Percentiles rank a stretch among this genome's conserved stretches.
phyloP scores from a whole-genome alignment of 176 grass and related monocot species.

The Oryza glaberrima region DNA sequence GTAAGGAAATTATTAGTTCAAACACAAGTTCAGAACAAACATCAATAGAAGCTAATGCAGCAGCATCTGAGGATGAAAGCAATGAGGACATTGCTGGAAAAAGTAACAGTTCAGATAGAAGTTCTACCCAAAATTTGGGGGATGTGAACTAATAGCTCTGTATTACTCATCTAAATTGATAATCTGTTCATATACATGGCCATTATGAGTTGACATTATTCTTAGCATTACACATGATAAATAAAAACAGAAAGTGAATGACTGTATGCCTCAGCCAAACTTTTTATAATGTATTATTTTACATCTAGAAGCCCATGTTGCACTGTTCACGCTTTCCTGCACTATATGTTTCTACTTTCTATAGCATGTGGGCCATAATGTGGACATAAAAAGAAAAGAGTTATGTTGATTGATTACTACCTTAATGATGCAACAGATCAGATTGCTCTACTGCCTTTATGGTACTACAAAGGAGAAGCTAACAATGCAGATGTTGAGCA shows the following conservation, averaged over 20 bases:
- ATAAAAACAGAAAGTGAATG: not conserved
- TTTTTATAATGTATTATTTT: constrained; percentile 13
- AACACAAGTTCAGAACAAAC: constrained; percentile 20
- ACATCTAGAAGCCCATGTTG: not conserved
- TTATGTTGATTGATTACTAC: not conserved
- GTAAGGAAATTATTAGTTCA: constrained; percentile 29
- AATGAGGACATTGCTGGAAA: constrained; percentile 18
- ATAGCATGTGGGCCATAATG: not conserved
- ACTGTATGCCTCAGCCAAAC: not conserved
- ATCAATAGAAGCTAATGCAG: constrained; percentile 16
- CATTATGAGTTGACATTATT: constrained; percentile 35
- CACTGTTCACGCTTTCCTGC: not conserved
- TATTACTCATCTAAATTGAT: not conserved
- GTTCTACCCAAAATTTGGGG: not conserved
- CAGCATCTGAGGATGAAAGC: constrained; percentile 25
- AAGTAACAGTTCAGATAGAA: constrained; percentile 20
- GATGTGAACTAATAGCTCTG: constrained; percentile 22
- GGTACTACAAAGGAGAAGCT: not conserved
- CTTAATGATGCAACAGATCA: constrained; percentile 1
- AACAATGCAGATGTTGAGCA: not conserved
- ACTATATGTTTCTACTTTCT: not conserved
- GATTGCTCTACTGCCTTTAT: not conserved
- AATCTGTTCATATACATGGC: constrained; percentile 19
- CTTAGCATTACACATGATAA: constrained; percentile 5
- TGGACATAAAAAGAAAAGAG: not conserved